phyloP scores from a whole-genome alignment of 257 asterid genomes.

The Lycium barbarum region DNA sequence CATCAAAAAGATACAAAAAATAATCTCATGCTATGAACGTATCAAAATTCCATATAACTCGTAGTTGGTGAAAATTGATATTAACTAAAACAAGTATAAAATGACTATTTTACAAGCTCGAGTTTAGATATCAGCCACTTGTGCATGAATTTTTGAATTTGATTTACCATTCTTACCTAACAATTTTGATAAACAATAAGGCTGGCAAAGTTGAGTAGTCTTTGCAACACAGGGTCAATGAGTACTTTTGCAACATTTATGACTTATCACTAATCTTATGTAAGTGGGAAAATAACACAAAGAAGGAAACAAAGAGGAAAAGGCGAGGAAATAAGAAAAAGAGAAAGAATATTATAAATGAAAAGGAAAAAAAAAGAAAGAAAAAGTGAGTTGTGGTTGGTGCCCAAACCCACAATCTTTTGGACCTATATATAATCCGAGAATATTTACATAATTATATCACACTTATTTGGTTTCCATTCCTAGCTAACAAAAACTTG shows the following conservation, averaged over 20 bases:
- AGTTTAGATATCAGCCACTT: not conserved
- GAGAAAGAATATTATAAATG: not conserved
- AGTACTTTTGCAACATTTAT: not conserved
- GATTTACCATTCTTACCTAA: not conserved
- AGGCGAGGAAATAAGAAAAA: not conserved
- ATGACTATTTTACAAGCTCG: not conserved
- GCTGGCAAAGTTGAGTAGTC: slow-evolving; percentile 6
- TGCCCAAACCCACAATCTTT: slow-evolving; percentile 24
- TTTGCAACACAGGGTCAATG: slow-evolving; percentile 2
- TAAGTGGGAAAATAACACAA: not conserved
- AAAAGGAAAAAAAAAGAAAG: no score
- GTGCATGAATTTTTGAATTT: not conserved
- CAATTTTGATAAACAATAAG: not conserved
- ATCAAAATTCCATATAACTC: no score
- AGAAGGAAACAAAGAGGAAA: slow-evolving; percentile 17
- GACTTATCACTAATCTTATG: not conserved
- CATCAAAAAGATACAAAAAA: no score
- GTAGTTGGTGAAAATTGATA: no score
- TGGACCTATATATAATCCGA: slow-evolving; percentile 6
- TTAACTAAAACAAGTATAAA: no score
- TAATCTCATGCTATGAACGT: no score
- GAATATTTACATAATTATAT: slow-evolving; percentile 4
- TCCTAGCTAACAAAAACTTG: not conserved
- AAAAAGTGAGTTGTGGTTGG: slow-evolving; percentile 4
- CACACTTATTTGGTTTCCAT: not conserved